Percentiles rank a stretch among this genome's conserved stretches.
These are phyloP conservation scores for Aspergillus sp. DNA, from an alignment of 2,329 filamentous ascomycete species.

Conservation along the genomic window DNA sequence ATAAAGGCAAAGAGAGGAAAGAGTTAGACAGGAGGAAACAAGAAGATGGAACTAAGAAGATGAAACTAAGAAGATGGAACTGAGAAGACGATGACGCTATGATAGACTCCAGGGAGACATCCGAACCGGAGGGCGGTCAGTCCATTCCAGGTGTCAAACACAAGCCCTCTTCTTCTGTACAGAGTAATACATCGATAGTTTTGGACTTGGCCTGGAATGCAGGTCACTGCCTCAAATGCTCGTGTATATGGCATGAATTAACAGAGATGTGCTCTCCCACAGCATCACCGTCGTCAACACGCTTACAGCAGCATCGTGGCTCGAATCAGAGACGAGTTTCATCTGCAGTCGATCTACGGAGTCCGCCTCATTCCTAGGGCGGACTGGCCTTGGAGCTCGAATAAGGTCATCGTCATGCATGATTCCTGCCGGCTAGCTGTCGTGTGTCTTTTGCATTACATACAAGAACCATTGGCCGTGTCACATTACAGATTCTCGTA, in stretches of 20 bases:
- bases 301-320: background rate
- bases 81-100: background rate
- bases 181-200: too few relatives aligned
- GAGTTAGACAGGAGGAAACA: background rate
- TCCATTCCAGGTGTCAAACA: conserved; percentile 1
- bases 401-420: too few relatives aligned
- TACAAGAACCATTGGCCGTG: too few relatives aligned
- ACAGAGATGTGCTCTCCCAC: too few relatives aligned
- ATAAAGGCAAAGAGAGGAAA: background rate
- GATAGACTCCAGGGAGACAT: background rate
- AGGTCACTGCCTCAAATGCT: too few relatives aligned
- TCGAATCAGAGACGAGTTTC: background rate
- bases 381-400: background rate
- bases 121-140: background rate
- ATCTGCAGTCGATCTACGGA: background rate
- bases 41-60: too few relatives aligned
- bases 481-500: too few relatives aligned
- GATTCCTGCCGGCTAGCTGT: too few relatives aligned
- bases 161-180: too few relatives aligned
- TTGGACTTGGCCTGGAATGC: too few relatives aligned
- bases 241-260: too few relatives aligned
- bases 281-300: background rate
- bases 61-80: conserved; percentile 1
- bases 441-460: too few relatives aligned
- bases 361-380: background rate